Conservation (phyloP, 495 filamentous ascomycete genomes). For the Xylaria intraflava region DNA sequence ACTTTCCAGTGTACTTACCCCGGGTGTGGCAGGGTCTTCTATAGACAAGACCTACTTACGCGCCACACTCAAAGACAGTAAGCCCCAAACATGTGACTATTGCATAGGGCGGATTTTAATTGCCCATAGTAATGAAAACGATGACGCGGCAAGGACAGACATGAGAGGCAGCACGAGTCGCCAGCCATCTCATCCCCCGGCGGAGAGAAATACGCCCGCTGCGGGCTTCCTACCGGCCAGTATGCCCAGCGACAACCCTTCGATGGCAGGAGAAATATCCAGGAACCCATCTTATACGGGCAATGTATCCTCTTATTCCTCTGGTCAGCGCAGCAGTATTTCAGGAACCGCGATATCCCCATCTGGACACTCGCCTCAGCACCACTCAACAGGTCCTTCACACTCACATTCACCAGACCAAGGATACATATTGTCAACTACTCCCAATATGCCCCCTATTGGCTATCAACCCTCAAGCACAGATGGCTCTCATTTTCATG, state of each 20-base stretch:
- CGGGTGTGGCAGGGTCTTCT: slow-evolving; percentile 58
- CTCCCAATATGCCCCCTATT: slow-evolving; percentile 2
- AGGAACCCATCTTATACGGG: slow-evolving; percentile 13
- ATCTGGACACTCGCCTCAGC: slow-evolving; percentile 11
- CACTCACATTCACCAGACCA: slow-evolving; percentile 1
- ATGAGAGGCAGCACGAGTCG: slow-evolving; percentile 13
- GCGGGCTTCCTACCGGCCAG: slow-evolving; percentile 6
- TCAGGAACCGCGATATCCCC: slow-evolving; percentile 22
- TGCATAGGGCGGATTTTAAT: neutral
- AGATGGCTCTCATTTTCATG: slow-evolving; percentile 19
- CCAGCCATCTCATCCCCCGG: slow-evolving; percentile 8
- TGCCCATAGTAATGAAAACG: slow-evolving; percentile 30
- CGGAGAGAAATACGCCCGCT: slow-evolving; percentile 9
- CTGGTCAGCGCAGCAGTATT: slow-evolving; percentile 14
- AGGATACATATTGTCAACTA: slow-evolving; percentile 14
- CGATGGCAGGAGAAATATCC: slow-evolving; percentile 11
- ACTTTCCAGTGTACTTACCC: slow-evolving; percentile 58
- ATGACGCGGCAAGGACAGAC: slow-evolving; percentile 29
- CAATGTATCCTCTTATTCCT: slow-evolving; percentile 13
- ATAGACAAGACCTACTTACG: slow-evolving; percentile 66
- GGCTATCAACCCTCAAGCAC: slow-evolving; percentile 16
- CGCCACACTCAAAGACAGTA: slow-evolving; percentile 82
- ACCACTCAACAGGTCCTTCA: slow-evolving; percentile 11
- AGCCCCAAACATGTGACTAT: slow-evolving; percentile 24
- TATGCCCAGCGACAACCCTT: slow-evolving; percentile 2